Base-by-base conservation (phyloP, 108 stramenopile genomes). In the Fragilaria radians region DNA sequence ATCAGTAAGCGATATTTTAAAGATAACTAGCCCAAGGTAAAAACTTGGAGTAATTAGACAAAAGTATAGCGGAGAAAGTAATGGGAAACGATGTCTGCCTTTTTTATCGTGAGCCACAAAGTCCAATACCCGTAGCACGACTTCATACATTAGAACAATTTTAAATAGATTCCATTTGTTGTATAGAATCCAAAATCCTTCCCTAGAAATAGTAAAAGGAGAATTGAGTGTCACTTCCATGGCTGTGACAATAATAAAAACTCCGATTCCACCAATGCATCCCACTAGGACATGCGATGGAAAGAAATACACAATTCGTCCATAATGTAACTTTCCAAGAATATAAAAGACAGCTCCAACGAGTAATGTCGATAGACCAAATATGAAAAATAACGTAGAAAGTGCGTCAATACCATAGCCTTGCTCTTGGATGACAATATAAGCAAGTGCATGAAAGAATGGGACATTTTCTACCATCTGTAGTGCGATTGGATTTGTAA, bases 381-480 rank as follows among this genome's bases (percentile, higher is more conserved):
- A 91, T 24, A 88, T 24, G 46, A 88, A 78, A 33, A 95, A 81
- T 7, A 92, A 28, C 19, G 93, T 90, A 3, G 86, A 77, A 21
- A 95, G 32, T 0, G 89, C 78, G 28, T 83, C 86, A 25, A 55
- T 66, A n/a, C 80, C 83, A 47, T 71, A 68, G 0, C 82, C 85
- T 56, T 82, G 80, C 31, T 75, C 46, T 58, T 65, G 27, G 33
- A 81, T 72, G 32, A 79, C 86, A 42, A 85, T 83, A 17, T 70
- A 25, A 9, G 82, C 62, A 36, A 93, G 64, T 19, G 71, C 67
- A 48, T 86, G 82, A 57, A 61, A 78, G 54, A 93, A 93, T 1
- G 87, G 87, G 4, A 89, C 85, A 56, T 93, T 93, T 59, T 93
- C 91, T 7, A 93, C 83, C 91, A 93, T 89, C 61, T 86, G 83